Evolutionary conservation across 768 basidiomycete genomes (phyloP), one percentile per base, ranked within the genome.

Genomic region (Collybiopsis luxurians): DNA sequence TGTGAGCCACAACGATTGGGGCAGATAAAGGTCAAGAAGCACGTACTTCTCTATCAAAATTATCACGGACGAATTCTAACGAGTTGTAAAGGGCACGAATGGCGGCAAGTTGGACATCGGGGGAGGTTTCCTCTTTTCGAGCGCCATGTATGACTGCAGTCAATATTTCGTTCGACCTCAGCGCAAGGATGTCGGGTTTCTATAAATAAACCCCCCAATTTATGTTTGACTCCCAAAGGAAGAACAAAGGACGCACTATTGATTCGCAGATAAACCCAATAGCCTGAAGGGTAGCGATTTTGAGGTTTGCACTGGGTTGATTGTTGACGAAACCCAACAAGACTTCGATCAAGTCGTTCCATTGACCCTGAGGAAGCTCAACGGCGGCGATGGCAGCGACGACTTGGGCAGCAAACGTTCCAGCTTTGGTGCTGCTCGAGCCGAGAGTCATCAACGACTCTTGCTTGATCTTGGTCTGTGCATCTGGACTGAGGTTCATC

Each of bases 81-180:
- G 95, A 98, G 75, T 98, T 98, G 74, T 82, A 90, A 15, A 99
- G 76, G 0, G 97, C 94, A 67, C 89, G 87, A 67, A 98, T 88
- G 4, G 97, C 97, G 34, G 96, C 92, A 15, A 89, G 76, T 64
- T 98, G 97, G 13, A 99, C 97, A 0, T 98, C 94, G 13, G 80
- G 55, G 2, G 92, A 93, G 0, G 91, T 81, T 66, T 99, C 97
- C 61, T 98, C 97, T 72, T 95, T 96, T 50, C 96, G 83, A 24
- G 95, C 96, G 7, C 97, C 97, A 69, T 98, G 96, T 49, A 99
- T 96, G 57, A 99, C 97, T 9, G 95, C 95, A 13, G 97, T 99
- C 51, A 99, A 74, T 67, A 99, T 99, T 75, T 98, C 95, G 67
- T 99, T 98, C 2, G 96, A 91, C 64, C 93, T 86, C 57, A 89